phyloP scores from a whole-genome alignment of 306 rosid genomes.

The Albizia julibrissin region DNA sequence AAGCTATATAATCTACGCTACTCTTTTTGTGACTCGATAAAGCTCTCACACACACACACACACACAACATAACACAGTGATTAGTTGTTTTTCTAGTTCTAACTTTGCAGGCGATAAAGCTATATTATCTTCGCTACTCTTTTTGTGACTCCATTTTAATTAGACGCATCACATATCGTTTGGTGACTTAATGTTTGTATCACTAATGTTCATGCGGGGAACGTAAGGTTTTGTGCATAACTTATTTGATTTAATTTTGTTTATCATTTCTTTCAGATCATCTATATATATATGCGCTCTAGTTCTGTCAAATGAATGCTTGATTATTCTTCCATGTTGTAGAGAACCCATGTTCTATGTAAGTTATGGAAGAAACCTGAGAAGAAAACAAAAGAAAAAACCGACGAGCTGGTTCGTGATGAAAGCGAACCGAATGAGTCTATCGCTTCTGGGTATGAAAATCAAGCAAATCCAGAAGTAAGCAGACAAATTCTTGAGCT shows the following conservation, averaged over 20 bases:
- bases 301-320: neutral
- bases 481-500: constrained; percentile 24
- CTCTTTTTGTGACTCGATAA: neutral
- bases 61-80: neutral
- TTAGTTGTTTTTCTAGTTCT: neutral
- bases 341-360: constrained; percentile 49
- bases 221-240: no score
- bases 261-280: no score
- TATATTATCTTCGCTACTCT: neutral
- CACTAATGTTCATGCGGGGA: no score
- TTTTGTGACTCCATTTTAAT: no score
- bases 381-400: constrained; percentile 16
- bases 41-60: no score
- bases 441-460: constrained; percentile 8
- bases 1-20: neutral
- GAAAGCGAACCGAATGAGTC: constrained; percentile 19
- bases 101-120: neutral
- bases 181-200: neutral
- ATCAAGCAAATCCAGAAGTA: constrained; percentile 27
- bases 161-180: neutral
- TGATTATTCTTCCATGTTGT: constrained; percentile 5
- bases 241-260: no score
- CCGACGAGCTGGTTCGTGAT: neutral
- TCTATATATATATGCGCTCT: neutral
- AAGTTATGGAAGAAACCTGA: constrained; percentile 34